phyloP scores from a whole-genome alignment of 2,329 filamentous ascomycete species.

The Talaromyces marneffei region DNA sequence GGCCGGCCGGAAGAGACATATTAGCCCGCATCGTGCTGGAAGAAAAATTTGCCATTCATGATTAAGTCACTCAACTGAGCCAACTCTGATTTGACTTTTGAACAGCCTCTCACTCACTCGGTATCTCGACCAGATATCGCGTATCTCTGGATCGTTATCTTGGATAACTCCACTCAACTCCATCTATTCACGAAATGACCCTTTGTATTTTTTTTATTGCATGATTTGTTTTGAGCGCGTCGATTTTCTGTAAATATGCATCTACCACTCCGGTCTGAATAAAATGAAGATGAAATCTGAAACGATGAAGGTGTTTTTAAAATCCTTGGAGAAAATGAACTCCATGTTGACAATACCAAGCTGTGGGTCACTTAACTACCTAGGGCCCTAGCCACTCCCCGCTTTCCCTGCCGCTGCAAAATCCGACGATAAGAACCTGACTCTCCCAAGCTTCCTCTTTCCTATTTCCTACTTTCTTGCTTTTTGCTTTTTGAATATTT shows the following conservation, averaged over 20 bases:
- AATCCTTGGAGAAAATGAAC: not conserved
- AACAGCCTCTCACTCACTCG: not conserved
- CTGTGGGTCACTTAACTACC: conserved; percentile 1
- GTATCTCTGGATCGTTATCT: not conserved
- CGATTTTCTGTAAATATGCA: not conserved
- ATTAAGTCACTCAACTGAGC: not conserved
- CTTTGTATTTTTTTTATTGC: not conserved
- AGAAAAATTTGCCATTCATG: not conserved
- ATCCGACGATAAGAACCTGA: conserved; percentile 1
- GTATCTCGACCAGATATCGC: not conserved
- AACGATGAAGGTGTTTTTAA: not conserved
- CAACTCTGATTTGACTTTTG: not conserved
- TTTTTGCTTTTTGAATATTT: not conserved
- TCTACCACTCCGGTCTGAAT: not conserved
- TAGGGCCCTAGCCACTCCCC: too few species aligned
- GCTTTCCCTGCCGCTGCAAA: not conserved
- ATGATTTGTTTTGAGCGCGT: not conserved
- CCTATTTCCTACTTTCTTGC: not conserved
- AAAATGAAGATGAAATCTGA: not conserved
- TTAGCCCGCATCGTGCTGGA: conserved; percentile 16
- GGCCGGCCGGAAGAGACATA: conserved; percentile 15
- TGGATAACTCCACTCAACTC: not conserved
- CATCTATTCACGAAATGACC: not conserved
- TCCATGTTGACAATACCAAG: not conserved
- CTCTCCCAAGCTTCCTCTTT: not conserved